phyloP scores from a whole-genome alignment of 768 basidiomycete genomes.

The Candolleomyces aberdarensis region DNA sequence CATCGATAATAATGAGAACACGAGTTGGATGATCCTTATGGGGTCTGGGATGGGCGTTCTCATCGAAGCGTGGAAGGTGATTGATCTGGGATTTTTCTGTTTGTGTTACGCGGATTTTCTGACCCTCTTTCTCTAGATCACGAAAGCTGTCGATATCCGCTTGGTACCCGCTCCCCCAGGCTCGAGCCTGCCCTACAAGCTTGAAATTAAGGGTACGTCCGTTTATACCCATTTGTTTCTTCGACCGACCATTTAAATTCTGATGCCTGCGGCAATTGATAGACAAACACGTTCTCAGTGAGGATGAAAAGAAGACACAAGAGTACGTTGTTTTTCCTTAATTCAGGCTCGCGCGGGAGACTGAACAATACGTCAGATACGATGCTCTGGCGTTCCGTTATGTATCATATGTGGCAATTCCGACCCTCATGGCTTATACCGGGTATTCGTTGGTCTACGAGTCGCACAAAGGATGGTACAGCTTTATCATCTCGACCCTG shows the following conservation, averaged over 20 bases:
- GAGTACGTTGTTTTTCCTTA: conserved; percentile 53
- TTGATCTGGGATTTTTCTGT: conserved; percentile 13
- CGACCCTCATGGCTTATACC: conserved; percentile 72
- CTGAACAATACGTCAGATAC: conserved; percentile 46
- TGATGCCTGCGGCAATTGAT: conserved; percentile 5
- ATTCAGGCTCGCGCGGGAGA: neutral
- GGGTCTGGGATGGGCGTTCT: conserved; percentile 79
- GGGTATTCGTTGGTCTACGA: conserved; percentile 80
- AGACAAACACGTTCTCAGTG: conserved; percentile 94
- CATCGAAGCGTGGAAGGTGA: conserved; percentile 93
- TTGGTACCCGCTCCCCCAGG: conserved; percentile 60
- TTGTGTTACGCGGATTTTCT: conserved; percentile 14
- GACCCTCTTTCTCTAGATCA: conserved; percentile 48
- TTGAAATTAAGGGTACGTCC: conserved; percentile 74
- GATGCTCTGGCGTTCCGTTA: conserved; percentile 94
- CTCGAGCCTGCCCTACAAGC: conserved; percentile 69
- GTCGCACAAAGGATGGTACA: conserved; percentile 93
- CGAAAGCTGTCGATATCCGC: conserved; percentile 86
- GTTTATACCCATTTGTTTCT: conserved; percentile 12
- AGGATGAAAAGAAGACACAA: conserved; percentile 97
- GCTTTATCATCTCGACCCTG: conserved; percentile 89
- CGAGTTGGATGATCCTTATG: conserved; percentile 96
- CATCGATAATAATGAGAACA: conserved; percentile 92
- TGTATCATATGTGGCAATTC: conserved; percentile 87
- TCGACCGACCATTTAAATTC: neutral